phyloP scores from a whole-genome alignment of 2,329 filamentous ascomycete genomes.

The Penicillium hordei region DNA sequence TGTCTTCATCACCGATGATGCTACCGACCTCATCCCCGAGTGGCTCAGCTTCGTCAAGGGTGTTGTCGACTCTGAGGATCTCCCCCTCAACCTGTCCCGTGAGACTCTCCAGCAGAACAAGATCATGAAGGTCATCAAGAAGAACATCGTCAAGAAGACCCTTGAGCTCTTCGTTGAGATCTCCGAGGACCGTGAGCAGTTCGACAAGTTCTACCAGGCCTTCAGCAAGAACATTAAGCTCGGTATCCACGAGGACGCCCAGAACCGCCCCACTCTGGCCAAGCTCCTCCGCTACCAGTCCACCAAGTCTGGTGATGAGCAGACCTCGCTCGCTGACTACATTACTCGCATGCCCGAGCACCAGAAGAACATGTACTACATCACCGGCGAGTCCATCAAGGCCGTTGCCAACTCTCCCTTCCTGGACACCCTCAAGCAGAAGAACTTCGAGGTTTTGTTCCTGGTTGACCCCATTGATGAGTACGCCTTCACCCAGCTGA shows the following conservation, averaged over 20 bases:
- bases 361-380: constrained; percentile 99
- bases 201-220: constrained; percentile 99
- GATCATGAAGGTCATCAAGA: constrained; percentile 99
- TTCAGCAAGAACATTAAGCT: constrained; percentile 99
- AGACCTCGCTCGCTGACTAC: constrained; percentile 94
- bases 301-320: constrained; percentile 96
- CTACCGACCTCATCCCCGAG: constrained; percentile 97
- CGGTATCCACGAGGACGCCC: constrained; percentile 98
- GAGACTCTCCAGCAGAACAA: constrained; percentile 99
- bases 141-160: constrained; percentile 99
- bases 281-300: constrained; percentile 99
- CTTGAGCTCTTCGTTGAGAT: constrained; percentile 99
- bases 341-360: constrained; percentile 99
- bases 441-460: constrained; percentile 99
- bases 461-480: constrained; percentile 98
- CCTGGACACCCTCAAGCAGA: constrained; percentile 97
- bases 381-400: constrained; percentile 99
- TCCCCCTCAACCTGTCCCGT: constrained; percentile 98
- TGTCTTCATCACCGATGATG: constrained; percentile 99
- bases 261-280: constrained; percentile 89
- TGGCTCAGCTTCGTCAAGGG: constrained; percentile 99
- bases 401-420: constrained; percentile 97
- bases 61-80: constrained; percentile 99
- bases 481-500: constrained; percentile 99
- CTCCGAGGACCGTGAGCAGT: constrained; percentile 98